These are phyloP conservation scores for Neurospora discreta DNA, from an alignment of 495 filamentous ascomycete species.

Conservation along the genomic window DNA sequence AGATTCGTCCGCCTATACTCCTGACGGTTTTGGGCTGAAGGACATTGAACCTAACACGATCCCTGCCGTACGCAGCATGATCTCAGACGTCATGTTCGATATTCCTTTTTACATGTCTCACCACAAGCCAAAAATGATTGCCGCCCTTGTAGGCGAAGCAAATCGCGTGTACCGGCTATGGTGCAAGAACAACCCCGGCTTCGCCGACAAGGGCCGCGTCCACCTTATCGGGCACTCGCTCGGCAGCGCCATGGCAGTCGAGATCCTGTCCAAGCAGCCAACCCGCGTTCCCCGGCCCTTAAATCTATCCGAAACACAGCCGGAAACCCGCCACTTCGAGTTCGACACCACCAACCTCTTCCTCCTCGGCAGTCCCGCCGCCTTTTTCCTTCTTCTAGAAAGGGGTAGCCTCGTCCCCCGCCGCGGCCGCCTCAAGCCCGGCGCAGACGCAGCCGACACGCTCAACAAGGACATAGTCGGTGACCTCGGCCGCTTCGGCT, in stretches of 20 bases:
- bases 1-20: slow-evolving; percentile 31
- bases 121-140: slow-evolving; percentile 89
- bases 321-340: slow-evolving; percentile 61
- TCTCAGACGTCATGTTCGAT: slow-evolving; percentile 95
- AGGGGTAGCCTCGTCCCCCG: slow-evolving; percentile 72
- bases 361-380: slow-evolving; percentile 82
- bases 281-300: slow-evolving; percentile 42
- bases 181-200: slow-evolving; percentile 85
- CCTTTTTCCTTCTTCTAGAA: slow-evolving; percentile 87
- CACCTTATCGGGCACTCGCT: slow-evolving; percentile 91
- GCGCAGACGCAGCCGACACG: slow-evolving; percentile 49
- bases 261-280: slow-evolving; percentile 83
- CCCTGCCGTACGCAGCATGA: slow-evolving; percentile 76
- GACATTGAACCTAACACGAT: slow-evolving; percentile 91
- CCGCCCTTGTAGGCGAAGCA: slow-evolving; percentile 79
- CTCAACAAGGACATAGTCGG: slow-evolving; percentile 56
- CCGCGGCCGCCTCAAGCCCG: slow-evolving; percentile 61
- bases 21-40: slow-evolving; percentile 63
- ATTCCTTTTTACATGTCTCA: slow-evolving; percentile 95
- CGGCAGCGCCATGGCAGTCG: slow-evolving; percentile 85
- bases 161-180: slow-evolving; percentile 89
- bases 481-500: slow-evolving; percentile 70
- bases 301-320: slow-evolving; percentile 33
- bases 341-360: slow-evolving; percentile 88
- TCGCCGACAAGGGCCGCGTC: slow-evolving; percentile 67